Evolutionary conservation across 148 eudicot genomes (phyloP).

Genomic region (Camellia lanceoleosa): DNA sequence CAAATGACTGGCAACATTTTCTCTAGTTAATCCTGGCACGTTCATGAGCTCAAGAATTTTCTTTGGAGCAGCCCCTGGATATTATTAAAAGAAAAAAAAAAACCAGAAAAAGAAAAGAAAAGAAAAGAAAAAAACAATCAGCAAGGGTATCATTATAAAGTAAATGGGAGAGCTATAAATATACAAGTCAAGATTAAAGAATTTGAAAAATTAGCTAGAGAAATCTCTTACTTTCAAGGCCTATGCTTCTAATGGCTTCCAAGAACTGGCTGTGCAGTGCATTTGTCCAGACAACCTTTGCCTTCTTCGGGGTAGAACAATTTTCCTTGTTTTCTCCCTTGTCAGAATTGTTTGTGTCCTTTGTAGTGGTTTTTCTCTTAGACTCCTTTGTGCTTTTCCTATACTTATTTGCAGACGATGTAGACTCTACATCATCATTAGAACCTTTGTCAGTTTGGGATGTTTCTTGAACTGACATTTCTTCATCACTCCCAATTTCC

Average conservation of each 20-base stretch:
- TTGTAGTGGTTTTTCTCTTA: conserved; percentile 15
- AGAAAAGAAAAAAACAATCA: background rate
- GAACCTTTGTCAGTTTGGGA: background rate
- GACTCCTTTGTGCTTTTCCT: background rate
- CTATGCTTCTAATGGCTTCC: conserved; percentile 47
- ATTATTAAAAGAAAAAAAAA: no score
- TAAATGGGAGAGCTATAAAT: background rate
- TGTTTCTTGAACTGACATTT: background rate
- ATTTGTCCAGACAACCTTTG: conserved; percentile 51
- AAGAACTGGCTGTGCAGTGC: conserved; percentile 52
- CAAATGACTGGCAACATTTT: conserved; percentile 69
- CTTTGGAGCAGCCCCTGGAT: no score
- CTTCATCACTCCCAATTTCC: background rate
- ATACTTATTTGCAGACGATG: background rate
- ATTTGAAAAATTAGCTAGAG: background rate
- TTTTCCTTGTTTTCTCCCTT: background rate
- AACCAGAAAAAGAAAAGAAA: background rate
- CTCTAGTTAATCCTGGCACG: conserved; percentile 41
- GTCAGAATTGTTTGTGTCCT: background rate
- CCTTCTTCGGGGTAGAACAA: conserved; percentile 19
- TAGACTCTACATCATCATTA: background rate
- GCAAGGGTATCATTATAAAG: background rate
- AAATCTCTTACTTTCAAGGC: conserved; percentile 48
- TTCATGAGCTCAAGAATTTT: no score
- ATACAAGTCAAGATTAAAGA: background rate